A percentile compares a stretch with the other conserved stretches of the same genome.
These are phyloP conservation scores for Aspergillus leporis DNA, from an alignment of 495 filamentous ascomycete species.

Conservation along the genomic window DNA sequence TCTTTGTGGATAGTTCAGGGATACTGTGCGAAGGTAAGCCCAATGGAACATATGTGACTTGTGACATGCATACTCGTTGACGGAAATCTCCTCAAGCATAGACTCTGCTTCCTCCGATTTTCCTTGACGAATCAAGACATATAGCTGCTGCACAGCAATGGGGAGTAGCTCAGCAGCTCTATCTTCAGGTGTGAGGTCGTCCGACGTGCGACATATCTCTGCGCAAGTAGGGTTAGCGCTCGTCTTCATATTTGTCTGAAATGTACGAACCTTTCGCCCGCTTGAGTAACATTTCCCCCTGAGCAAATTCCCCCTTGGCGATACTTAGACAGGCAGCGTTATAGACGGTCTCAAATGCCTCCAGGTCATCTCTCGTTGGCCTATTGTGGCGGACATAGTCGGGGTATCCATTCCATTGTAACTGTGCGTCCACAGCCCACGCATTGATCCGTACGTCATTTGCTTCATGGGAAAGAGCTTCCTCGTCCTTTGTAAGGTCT, in stretches of 20 bases:
- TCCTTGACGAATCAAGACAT: conserved; percentile 70
- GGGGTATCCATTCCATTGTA: conserved; percentile 75
- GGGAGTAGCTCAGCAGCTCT: conserved; percentile 80
- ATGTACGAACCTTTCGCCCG: conserved; percentile 64
- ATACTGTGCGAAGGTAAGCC: conserved; percentile 55
- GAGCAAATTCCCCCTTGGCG: conserved; percentile 71
- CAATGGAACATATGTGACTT: neutral
- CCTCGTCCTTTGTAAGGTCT: conserved; percentile 51
- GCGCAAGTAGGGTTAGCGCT: conserved; percentile 18
- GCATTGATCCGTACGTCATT: conserved; percentile 87
- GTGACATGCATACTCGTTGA: conserved; percentile 56
- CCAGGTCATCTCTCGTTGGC: conserved; percentile 71
- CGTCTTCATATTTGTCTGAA: neutral
- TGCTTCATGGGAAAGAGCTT: conserved; percentile 62
- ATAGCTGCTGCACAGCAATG: conserved; percentile 84
- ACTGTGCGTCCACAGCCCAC: conserved; percentile 76
- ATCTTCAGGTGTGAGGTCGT: conserved; percentile 82
- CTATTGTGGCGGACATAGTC: conserved; percentile 55
- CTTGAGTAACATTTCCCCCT: conserved; percentile 78
- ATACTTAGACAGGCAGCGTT: conserved; percentile 89
- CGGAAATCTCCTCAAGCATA: conserved; percentile 62
- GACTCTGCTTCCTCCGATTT: conserved; percentile 72
- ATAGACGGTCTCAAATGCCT: conserved; percentile 90
- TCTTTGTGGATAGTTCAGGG: conserved; percentile 71
- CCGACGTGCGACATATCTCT: conserved; percentile 81